Base-by-base conservation (phyloP, 495 filamentous ascomycete genomes). In the Darksidea phi region DNA sequence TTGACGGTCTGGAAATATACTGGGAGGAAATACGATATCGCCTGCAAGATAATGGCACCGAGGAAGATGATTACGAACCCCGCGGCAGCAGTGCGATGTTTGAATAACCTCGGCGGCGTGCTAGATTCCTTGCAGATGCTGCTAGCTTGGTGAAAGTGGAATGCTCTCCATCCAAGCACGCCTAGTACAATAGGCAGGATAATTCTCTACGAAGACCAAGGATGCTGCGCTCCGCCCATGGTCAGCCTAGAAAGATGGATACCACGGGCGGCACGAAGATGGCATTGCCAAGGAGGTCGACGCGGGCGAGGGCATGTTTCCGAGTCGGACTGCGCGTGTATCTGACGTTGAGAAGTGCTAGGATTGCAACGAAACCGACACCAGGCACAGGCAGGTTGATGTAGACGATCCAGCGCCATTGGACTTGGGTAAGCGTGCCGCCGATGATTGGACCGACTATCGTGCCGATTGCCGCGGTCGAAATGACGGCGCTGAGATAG, bases 11-110 rank as follows among this genome's bases (percentile, higher is more conserved):
- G n/a, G n/a, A 38, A 38, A 38, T 38, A 38, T 38, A 38, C 36
- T 38, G 36, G 43, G 20, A 48, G 43, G 7, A 48, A 8, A 23
- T 48, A 48, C 18, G 43, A 48, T 23, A 23, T 17, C 7, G 43
- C 43, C 43, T 48, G 20, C 15, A 48, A n/a, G 43, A 48, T n/a
- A 23, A 48, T 48, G 43, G 43, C 20, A 23, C 43, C 13, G 8
- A 48, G 20, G 20, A 48, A 48, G 13, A 48, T 48, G 43, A 48
- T 48, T 8, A 48, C 20, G 43, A 48, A 48, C 20, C 43, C 43
- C 13, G 15, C 43, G 43, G 43, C 43, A 48, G 43, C 8, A 17
- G 20, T 48, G 15, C 13, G 13, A 48, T 48, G 15, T 23, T 48
- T 48, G 43, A 48, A 48, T 23, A 48, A 23, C 20, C 43, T n/a